Evolutionary conservation across 106 monocot species (phyloP), one percentile per base, ranked within the genome.

Genomic region (Dioscorea alata): DNA sequence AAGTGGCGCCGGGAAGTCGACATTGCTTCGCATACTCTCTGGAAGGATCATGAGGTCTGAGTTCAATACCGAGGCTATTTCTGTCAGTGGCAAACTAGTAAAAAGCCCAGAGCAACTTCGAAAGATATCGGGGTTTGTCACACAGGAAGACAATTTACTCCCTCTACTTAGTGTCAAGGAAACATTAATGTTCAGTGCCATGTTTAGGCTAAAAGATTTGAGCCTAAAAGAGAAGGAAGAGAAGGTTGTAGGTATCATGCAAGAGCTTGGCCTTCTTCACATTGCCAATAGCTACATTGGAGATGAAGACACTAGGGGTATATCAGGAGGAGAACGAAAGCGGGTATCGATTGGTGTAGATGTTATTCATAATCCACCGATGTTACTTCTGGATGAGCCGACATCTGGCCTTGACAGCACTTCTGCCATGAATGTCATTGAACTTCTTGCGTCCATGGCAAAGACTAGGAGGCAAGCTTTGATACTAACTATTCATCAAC

Each of bases 101-200:
- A 62, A 63, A 5, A 77, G 73, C 59, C 72, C 87, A 0, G 63
- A 66, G 23, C 84, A 75, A 48, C 70, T 92, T 19, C 63, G 84
- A 32, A 71, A 61, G 49, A 57, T 92, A 0, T 97, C 89, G 64
- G 97, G 92, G 2, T 92, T 85, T 60, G 92, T 97, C 68, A 81
- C 87, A 4, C 97, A 97, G 74, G 89, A 97, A 18, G 92, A 97
- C 67, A 89, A 89, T 57, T 88, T 97, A 13, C 87, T 97, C 8
- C 97, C 97, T n/a, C 84, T 97, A 5, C 97, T 97, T 50, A 97
- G 92, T 1, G 89, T 97, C n/a, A 79, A 75, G 18, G 97, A 97
- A 60, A 97, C 97, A 0, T 78, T 97, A 12, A 73, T 87, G 79
- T 97, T 92, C 76, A 81, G 73, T 54, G 84, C 92, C 14, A 70